A percentile compares a stretch with the other conserved stretches of the same genome.
phyloP scores from a whole-genome alignment of 139 green algal species.

The Marvania coccoides region DNA sequence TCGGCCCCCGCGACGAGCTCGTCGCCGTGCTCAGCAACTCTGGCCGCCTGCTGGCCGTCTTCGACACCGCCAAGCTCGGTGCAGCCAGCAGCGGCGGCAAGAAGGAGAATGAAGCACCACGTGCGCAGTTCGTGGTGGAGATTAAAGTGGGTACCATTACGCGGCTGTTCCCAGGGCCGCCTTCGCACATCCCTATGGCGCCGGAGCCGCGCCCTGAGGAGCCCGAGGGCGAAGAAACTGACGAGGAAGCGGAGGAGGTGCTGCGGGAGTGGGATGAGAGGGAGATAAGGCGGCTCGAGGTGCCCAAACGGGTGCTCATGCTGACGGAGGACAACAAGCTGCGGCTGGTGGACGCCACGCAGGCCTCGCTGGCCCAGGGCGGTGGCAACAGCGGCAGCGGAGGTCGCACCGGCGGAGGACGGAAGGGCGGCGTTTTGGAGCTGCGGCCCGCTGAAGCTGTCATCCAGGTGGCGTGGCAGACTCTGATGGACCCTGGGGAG shows the following conservation, averaged over 20 bases:
- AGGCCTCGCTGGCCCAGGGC: conserved; percentile 3
- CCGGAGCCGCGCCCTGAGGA: not conserved
- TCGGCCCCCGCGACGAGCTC: conserved; percentile 24
- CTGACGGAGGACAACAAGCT: conserved; percentile 18
- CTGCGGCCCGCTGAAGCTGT: conserved; percentile 23
- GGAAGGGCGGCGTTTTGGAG: conserved; percentile 3
- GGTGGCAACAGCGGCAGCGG: not conserved
- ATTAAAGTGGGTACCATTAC: conserved; percentile 10
- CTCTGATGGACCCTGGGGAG: conserved; percentile 19
- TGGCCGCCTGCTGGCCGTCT: conserved; percentile 22
- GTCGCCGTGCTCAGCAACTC: conserved; percentile 31
- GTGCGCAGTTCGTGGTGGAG: conserved; percentile 10
- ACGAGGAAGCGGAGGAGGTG: not conserved
- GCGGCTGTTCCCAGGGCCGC: conserved; percentile 17
- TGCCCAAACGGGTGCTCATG: conserved; percentile 11
- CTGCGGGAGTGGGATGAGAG: conserved; percentile 9
- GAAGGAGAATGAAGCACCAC: not conserved
- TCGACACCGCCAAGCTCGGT: conserved; percentile 25
- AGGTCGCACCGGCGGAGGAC: not conserved
- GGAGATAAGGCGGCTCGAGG: conserved; percentile 17
- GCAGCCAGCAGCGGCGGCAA: not conserved
- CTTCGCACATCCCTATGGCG: conserved; percentile 11
- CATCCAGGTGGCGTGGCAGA: conserved; percentile 46
- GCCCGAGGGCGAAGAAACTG: not conserved
- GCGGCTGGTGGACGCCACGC: conserved; percentile 5